phyloP scores from a whole-genome alignment of 306 rosid genomes.

The Dicorynia guianensis region DNA sequence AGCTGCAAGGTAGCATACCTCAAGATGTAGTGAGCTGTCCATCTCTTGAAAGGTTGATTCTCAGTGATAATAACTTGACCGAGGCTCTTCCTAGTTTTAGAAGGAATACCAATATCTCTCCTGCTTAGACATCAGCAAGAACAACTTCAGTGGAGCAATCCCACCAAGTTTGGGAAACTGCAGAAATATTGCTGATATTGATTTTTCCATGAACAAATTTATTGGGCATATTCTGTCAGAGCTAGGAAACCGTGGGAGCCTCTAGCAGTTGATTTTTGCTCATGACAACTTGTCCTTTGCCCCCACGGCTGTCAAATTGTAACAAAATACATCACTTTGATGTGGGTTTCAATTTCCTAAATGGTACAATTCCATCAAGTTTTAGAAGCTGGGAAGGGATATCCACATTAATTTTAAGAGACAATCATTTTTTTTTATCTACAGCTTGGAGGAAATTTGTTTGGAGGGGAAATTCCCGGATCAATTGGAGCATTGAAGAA shows the following conservation, averaged over 20 bases:
- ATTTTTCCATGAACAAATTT: no score
- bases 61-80: conserved; percentile 41
- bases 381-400: conserved; percentile 56
- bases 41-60: conserved; percentile 56
- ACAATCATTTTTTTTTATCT: conserved; percentile 58
- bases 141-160: conserved; percentile 48
- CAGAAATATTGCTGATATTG: no score
- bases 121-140: conserved; percentile 48
- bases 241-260: no score
- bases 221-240: no score
- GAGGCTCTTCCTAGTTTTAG: conserved; percentile 58
- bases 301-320: conserved; percentile 57
- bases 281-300: conserved; percentile 48
- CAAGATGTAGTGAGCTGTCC: conserved; percentile 53
- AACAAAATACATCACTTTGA: conserved; percentile 42
- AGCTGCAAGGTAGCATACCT: conserved; percentile 56
- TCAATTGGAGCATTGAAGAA: no score
- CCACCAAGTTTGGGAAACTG: conserved; percentile 58
- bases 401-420: conserved; percentile 49
- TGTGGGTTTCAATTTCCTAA: conserved; percentile 59
- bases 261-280: no score
- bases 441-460: no score
- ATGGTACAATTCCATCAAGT: conserved; percentile 56
- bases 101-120: conserved; percentile 29
- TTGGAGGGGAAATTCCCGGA: no score